A percentile compares a stretch with the other conserved stretches of the same genome.
These are phyloP conservation scores for Golubevia pallescens DNA, from an alignment of 1,284 basidiomycete genomes.

Conservation along the genomic window DNA sequence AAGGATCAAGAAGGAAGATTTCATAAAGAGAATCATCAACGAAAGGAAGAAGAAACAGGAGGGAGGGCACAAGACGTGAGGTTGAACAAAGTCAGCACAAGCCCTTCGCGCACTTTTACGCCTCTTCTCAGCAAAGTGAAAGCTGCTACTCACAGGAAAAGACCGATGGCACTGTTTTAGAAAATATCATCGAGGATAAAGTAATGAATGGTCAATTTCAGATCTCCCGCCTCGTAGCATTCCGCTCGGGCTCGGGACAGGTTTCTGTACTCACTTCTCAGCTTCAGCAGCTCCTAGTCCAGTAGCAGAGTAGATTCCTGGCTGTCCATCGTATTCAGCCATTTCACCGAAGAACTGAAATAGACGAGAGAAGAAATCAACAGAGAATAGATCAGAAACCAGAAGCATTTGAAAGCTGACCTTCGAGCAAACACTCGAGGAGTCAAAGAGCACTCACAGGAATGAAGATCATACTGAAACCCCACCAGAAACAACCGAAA, in stretches of 20 bases:
- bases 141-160: constrained; percentile 11
- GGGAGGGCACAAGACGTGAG: not conserved
- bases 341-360: constrained; percentile 38
- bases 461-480: constrained; percentile 30
- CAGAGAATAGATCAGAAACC: not conserved
- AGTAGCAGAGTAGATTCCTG: constrained; percentile 23
- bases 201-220: too few relatives aligned
- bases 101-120: not conserved
- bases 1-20: too few relatives aligned
- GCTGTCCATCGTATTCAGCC: constrained; percentile 28
- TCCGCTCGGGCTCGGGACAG: too few relatives aligned
- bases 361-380: not conserved
- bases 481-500: constrained; percentile 39
- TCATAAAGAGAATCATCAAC: too few relatives aligned
- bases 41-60: not conserved
- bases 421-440: too few relatives aligned
- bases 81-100: not conserved
- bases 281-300: constrained; percentile 20
- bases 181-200: too few relatives aligned
- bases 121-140: too few relatives aligned
- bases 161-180: constrained; percentile 18
- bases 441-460: constrained; percentile 6
- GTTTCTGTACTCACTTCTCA: not conserved
- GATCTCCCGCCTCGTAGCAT: too few relatives aligned
- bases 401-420: too few relatives aligned